phyloP scores from a whole-genome alignment of 495 filamentous ascomycete species.

The Lasiosphaeria ovina region DNA sequence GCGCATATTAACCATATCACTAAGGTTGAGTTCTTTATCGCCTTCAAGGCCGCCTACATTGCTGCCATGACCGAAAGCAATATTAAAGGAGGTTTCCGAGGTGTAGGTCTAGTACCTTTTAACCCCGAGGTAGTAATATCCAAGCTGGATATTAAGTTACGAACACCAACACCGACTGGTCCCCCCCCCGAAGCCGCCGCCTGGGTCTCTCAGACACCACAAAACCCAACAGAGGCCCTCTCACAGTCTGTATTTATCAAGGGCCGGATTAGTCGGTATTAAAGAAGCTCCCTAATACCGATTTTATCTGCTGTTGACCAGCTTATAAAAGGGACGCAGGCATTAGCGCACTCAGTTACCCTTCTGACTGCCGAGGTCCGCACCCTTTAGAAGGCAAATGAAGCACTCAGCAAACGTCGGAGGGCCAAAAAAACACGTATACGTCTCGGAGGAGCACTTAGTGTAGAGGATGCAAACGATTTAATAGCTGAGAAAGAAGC shows the following conservation, averaged over 20 bases:
- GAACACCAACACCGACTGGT: slow-evolving; percentile 1
- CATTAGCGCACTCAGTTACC: too few relatives aligned
- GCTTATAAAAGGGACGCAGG: too few relatives aligned
- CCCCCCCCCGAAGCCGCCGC: too few relatives aligned
- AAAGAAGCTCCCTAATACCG: too few relatives aligned
- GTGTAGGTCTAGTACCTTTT: slow-evolving; percentile 3
- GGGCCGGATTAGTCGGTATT: too few relatives aligned
- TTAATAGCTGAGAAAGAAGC: not conserved
- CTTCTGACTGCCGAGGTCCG: too few relatives aligned
- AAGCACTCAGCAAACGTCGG: slow-evolving; percentile 2
- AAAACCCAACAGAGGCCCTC: too few relatives aligned
- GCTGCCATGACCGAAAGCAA: not conserved
- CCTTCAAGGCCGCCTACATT: not conserved
- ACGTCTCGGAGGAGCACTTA: slow-evolving; percentile 3
- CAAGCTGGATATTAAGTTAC: slow-evolving; percentile 4
- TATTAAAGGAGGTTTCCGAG: not conserved
- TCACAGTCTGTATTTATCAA: too few relatives aligned
- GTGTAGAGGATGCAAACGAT: slow-evolving; percentile 1
- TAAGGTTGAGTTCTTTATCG: slow-evolving; percentile 5
- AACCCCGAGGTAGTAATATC: slow-evolving; percentile 2
- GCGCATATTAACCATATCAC: not conserved
- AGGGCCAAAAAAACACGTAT: too few relatives aligned
- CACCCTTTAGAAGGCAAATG: slow-evolving; percentile 3
- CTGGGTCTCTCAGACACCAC: too few relatives aligned
- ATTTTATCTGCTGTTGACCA: too few relatives aligned